These are phyloP conservation scores for Tulasnella sp. DNA, from an alignment of 768 basidiomycete species.

Conservation along the genomic window DNA sequence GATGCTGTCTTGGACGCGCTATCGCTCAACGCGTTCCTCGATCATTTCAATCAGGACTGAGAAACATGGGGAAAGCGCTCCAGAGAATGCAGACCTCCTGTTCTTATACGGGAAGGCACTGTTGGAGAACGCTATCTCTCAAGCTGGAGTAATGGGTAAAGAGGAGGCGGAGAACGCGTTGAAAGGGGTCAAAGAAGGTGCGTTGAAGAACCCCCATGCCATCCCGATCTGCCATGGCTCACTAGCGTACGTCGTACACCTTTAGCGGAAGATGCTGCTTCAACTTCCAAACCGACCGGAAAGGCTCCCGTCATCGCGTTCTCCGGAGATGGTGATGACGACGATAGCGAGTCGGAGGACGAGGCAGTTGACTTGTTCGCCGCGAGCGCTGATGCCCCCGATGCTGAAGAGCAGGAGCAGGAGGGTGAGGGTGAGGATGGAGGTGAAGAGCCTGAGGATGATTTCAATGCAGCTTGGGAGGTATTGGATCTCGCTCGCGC, in stretches of 20 bases:
- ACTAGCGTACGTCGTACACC: background rate
- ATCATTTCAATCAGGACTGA: slow-evolving; percentile 43
- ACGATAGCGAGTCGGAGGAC: slow-evolving; percentile 43
- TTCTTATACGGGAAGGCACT: slow-evolving; percentile 88
- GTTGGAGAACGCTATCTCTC: slow-evolving; percentile 81
- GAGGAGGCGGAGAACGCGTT: slow-evolving; percentile 53
- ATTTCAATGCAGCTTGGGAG: slow-evolving; percentile 97
- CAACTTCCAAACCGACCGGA: slow-evolving; percentile 9
- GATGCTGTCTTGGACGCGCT: background rate
- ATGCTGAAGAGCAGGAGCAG: slow-evolving; percentile 33
- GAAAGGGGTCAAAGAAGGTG: slow-evolving; percentile 27
- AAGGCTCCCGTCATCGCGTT: slow-evolving; percentile 43
- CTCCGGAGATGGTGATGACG: slow-evolving; percentile 61
- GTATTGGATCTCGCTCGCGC: slow-evolving; percentile 89
- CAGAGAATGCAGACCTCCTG: slow-evolving; percentile 78
- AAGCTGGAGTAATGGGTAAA: slow-evolving; percentile 81
- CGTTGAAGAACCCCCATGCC: slow-evolving; percentile 4
- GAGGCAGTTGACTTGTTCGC: slow-evolving; percentile 54
- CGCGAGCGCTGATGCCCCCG: slow-evolving; percentile 36
- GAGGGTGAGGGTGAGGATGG: slow-evolving; percentile 52
- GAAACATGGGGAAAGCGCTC: slow-evolving; percentile 66
- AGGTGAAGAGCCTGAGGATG: slow-evolving; percentile 82
- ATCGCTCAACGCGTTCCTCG: background rate
- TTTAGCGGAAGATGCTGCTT: slow-evolving; percentile 3
- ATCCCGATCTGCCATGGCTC: slow-evolving; percentile 11